Evolutionary conservation across 306 rosid genomes (phyloP), one percentile per base, ranked within the genome.

Genomic region (Quillaja saponaria): DNA sequence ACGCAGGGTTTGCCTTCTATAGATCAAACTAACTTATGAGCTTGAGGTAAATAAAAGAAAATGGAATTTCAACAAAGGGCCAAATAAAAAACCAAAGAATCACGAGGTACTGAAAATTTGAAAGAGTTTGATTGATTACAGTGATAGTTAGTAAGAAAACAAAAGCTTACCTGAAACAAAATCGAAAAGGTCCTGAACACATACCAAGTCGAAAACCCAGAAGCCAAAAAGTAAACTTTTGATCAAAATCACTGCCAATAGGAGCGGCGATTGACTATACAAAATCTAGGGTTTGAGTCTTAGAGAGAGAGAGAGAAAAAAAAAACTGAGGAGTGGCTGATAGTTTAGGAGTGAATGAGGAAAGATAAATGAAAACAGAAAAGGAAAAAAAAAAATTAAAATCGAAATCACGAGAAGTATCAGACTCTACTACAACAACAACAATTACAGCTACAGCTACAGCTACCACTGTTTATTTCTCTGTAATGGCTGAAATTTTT

Each of bases 361-460:
- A 76, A 49, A 81, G 84, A 76, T 71, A 55, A 44, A 61, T 42
- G 41, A 38, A n/a, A n/a, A n/a, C n/a, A 78, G 74, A 19, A 55
- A 66, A 52, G 41, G 35, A 37, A 59, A 44, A 38, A 35, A 40
- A 15, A 67, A 67, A 64, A 63, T 74, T 34, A 81, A 68, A 68
- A 76, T 71, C 73, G 58, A 64, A 81, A 76, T 87, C 91, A 87
- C 86, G 85, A 82, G 95, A 82, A 83, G 68, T 65, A 58, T 53
- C 69, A 78, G 82, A 70, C 64, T 47, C 55, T 49, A 66, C 41
- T 6, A 74, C 65, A 71, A 31, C 12, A 64, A 44, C 59, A 39
- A 31, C 39, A 55, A 64, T 74, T 57, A 57, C 31, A 62, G 58
- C 61, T 55, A 52, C n/a, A n/a, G n/a, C n/a, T n/a, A n/a, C n/a